These are phyloP conservation scores for Linum tenue DNA, from an alignment of 345 rosid genomes.

Conservation along the genomic window DNA sequence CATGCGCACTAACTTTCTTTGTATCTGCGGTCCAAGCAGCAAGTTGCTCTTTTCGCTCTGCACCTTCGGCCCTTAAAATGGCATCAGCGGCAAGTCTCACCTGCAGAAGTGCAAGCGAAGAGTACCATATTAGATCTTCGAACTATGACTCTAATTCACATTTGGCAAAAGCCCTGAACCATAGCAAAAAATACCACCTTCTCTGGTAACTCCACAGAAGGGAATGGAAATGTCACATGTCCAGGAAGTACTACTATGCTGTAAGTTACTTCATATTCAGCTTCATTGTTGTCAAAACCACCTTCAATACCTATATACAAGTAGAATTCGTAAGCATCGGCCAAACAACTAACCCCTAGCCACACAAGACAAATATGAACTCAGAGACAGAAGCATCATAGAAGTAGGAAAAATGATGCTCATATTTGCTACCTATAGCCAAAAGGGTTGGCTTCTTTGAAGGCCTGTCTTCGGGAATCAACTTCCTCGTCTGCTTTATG, in stretches of 20 bases:
- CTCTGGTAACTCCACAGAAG: constrained; percentile 93
- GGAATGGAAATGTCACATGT: constrained; percentile 62
- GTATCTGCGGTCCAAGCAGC: constrained; percentile 92
- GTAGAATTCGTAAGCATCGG: neutral
- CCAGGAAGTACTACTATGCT: constrained; percentile 69
- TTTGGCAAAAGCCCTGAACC: neutral
- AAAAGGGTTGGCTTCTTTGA: constrained; percentile 76
- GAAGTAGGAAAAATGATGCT: neutral
- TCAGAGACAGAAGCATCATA: neutral
- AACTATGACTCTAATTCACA: neutral
- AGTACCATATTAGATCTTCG: neutral
- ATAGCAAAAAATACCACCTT: constrained; percentile 40
- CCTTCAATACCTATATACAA: constrained; percentile 69
- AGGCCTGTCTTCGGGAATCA: constrained; percentile 81
- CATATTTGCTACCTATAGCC: constrained; percentile 58
- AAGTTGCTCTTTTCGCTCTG: constrained; percentile 79
- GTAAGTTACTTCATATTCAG: constrained; percentile 69
- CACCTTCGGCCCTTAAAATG: constrained; percentile 69
- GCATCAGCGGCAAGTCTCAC: constrained; percentile 91
- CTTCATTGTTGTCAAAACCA: constrained; percentile 83
- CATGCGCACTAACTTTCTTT: constrained; percentile 72
- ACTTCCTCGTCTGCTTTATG: constrained; percentile 63
- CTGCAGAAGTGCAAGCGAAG: constrained; percentile 26
- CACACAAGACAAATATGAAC: neutral
- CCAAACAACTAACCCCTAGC: neutral